These are phyloP conservation scores for Dipteronia dyeriana DNA, from an alignment of 345 rosid species.

Conservation along the genomic window DNA sequence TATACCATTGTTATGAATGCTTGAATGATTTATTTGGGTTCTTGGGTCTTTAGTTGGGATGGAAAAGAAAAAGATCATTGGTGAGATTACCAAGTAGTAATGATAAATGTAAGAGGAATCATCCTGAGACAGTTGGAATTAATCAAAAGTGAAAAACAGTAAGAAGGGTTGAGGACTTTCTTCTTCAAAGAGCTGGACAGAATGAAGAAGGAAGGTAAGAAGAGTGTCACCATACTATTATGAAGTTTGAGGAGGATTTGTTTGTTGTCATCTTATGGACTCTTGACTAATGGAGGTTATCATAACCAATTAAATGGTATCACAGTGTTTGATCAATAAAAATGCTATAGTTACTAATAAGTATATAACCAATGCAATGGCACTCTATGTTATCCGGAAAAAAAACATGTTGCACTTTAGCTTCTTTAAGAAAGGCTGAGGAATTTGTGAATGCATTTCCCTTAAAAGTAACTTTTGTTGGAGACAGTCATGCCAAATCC, in stretches of 20 bases:
- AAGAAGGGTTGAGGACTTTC: neutral
- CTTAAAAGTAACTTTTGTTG: neutral
- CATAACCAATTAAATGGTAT: neutral
- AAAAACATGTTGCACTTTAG: neutral
- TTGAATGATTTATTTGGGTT: too few relatives aligned
- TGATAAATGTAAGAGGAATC: neutral
- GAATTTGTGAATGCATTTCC: neutral
- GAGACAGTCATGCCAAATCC: neutral
- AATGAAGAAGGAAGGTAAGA: neutral
- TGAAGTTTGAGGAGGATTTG: too few relatives aligned
- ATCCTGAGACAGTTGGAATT: too few relatives aligned
- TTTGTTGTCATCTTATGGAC: neutral
- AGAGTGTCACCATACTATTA: neutral
- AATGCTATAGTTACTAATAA: neutral
- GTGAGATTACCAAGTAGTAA: neutral
- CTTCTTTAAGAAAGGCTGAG: neutral
- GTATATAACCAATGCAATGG: too few relatives aligned
- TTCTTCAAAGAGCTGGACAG: neutral
- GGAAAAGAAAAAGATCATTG: neutral
- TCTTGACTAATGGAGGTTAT: neutral
- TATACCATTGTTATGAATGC: neutral
- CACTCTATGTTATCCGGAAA: too few relatives aligned
- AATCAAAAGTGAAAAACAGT: too few relatives aligned
- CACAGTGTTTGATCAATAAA: neutral
- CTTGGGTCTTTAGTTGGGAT: neutral